A percentile compares a stretch with the other conserved stretches of the same genome.
Conservation (phyloP, 768 basidiomycete genomes). For the Xerocomellus amylosporus region DNA sequence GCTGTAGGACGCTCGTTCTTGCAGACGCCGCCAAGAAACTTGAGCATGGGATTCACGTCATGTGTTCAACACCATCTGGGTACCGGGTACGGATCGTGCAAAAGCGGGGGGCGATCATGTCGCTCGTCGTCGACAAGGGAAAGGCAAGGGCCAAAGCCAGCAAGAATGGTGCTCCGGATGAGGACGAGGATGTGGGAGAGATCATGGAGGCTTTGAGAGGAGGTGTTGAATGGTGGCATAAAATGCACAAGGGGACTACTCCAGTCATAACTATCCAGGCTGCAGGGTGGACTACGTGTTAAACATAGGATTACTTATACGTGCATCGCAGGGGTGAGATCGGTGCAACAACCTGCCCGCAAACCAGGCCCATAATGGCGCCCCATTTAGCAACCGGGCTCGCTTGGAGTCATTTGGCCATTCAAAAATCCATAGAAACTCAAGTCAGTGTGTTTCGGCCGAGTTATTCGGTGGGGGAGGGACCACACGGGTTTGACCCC, state of each 20-base stretch:
- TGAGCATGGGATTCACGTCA: conserved; percentile 46
- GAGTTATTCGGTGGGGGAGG: too few relatives aligned
- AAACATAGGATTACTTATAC: too few relatives aligned
- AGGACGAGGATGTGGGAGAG: conserved; percentile 9
- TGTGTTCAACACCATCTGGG: conserved; percentile 50
- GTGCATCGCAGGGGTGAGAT: too few relatives aligned
- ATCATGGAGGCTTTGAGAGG: conserved; percentile 11
- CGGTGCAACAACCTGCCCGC: too few relatives aligned
- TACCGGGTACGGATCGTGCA: conserved; percentile 40
- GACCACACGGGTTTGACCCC: too few relatives aligned
- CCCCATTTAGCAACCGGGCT: too few relatives aligned
- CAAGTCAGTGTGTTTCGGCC: too few relatives aligned
- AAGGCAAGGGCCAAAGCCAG: neutral
- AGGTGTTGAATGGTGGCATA: conserved; percentile 3
- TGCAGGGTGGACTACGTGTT: too few relatives aligned
- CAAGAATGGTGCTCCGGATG: neutral
- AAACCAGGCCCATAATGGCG: too few relatives aligned
- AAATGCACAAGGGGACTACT: neutral
- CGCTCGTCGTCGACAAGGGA: conserved; percentile 15
- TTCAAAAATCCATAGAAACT: too few relatives aligned
- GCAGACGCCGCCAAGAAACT: conserved; percentile 42
- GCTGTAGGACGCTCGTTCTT: conserved; percentile 41
- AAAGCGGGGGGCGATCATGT: conserved; percentile 36
- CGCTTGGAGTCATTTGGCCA: too few relatives aligned
- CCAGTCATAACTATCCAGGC: too few relatives aligned